Conservation (phyloP, 2,329 filamentous ascomycete species). For the Phialophora verrucosa region DNA sequence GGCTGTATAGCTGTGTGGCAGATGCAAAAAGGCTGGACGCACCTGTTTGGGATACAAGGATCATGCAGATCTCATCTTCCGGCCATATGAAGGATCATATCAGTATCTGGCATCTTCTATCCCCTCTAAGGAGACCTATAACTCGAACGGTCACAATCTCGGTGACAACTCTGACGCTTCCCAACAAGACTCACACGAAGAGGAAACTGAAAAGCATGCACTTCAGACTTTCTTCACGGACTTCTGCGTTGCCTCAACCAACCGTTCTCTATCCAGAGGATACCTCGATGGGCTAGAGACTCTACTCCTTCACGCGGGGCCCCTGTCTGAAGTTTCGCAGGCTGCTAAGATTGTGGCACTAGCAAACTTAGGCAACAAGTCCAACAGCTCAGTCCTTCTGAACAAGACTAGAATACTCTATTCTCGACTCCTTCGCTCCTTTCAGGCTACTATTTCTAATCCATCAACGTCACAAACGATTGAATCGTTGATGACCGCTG, state of each 20-base stretch:
- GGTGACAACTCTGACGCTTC: neutral
- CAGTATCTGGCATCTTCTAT: neutral
- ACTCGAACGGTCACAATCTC: neutral
- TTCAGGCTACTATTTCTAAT: conserved; percentile 15
- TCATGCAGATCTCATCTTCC: conserved; percentile 1
- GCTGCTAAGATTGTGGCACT: conserved; percentile 25
- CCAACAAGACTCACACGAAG: conserved; percentile 3
- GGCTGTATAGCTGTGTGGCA: neutral
- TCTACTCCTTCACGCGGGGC: conserved; percentile 10
- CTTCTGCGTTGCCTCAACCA: conserved; percentile 16
- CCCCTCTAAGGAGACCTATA: no score
- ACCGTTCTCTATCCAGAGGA: conserved; percentile 25
- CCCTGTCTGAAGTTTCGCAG: conserved; percentile 16
- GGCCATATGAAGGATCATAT: neutral
- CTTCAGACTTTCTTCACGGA: conserved; percentile 25
- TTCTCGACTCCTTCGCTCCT: conserved; percentile 21
- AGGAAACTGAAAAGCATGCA: conserved; percentile 6
- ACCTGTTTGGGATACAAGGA: conserved; percentile 10
- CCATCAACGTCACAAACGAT: conserved; percentile 3
- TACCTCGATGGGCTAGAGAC: conserved; percentile 30
- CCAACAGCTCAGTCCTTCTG: conserved; percentile 6
- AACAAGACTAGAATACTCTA: conserved; percentile 12
- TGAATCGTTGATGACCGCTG: conserved; percentile 26
- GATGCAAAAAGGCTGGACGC: conserved; percentile 3
- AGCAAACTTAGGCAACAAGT: conserved; percentile 22